These are phyloP conservation scores for Neurospora sp. DNA, from an alignment of 495 filamentous ascomycete species.

Conservation along the genomic window DNA sequence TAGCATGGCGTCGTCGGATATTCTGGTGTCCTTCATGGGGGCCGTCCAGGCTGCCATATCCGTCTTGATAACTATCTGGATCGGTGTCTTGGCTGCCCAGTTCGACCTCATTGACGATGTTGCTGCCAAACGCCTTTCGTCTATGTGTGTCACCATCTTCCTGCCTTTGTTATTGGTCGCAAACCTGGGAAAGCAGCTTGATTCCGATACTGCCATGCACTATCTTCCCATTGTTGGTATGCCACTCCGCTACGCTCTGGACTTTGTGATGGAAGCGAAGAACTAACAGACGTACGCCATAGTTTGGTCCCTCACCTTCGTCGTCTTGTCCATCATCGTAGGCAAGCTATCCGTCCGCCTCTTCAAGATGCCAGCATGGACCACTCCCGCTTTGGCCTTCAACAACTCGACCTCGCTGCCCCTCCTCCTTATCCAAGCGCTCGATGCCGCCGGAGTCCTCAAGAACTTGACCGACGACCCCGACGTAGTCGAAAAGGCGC, in stretches of 20 bases:
- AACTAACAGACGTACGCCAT: no score
- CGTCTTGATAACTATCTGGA: conserved; percentile 57
- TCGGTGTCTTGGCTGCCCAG: conserved; percentile 49
- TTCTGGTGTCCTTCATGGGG: conserved; percentile 49
- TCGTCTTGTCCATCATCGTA: conserved; percentile 31
- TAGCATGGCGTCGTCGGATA: conserved; percentile 11
- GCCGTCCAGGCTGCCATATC: conserved; percentile 62
- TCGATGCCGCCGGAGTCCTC: conserved; percentile 56
- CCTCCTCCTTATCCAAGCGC: conserved; percentile 53
- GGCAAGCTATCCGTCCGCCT: conserved; percentile 27
- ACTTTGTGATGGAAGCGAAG: no score
- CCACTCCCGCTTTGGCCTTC: conserved; percentile 56
- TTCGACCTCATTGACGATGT: conserved; percentile 45
- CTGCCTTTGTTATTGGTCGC: conserved; percentile 60
- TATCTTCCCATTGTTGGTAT: conserved; percentile 40
- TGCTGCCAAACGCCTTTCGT: conserved; percentile 53
- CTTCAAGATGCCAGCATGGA: conserved; percentile 51
- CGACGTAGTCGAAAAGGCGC: conserved; percentile 52
- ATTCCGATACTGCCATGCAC: conserved; percentile 39
- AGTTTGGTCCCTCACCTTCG: conserved; percentile 33
- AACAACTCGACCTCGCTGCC: conserved; percentile 71
- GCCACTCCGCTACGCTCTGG: no score
- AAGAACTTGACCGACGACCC: conserved; percentile 36
- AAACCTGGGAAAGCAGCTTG: conserved; percentile 57
- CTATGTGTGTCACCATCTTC: conserved; percentile 56